Conservation (phyloP, 495 filamentous ascomycete species). For the Wilcoxina mikolae region DNA sequence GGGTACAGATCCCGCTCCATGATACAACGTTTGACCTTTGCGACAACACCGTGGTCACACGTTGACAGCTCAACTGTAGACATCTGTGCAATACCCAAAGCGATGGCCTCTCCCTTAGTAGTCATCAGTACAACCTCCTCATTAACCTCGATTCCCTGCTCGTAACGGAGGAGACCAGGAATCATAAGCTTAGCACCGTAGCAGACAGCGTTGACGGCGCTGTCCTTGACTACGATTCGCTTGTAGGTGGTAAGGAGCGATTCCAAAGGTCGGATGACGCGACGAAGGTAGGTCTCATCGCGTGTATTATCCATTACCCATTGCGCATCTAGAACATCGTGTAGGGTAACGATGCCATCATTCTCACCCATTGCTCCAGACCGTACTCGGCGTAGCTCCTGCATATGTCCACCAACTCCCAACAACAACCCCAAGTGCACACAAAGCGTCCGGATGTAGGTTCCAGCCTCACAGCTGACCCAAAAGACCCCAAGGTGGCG, state of each 20-base stretch:
- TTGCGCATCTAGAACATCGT: slow-evolving; percentile 91
- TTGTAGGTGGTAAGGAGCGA: slow-evolving; percentile 83
- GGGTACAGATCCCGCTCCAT: slow-evolving; percentile 98
- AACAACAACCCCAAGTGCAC: slow-evolving; percentile 86
- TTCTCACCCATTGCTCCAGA: slow-evolving; percentile 88
- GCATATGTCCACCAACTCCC: slow-evolving; percentile 95
- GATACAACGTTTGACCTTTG: slow-evolving; percentile 94
- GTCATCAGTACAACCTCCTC: slow-evolving; percentile 96
- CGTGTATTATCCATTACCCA: slow-evolving; percentile 83
- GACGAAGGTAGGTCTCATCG: slow-evolving; percentile 74
- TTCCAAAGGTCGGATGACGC: slow-evolving; percentile 80
- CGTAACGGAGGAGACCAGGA: slow-evolving; percentile 81
- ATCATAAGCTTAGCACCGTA: slow-evolving; percentile 98
- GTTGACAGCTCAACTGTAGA: slow-evolving; percentile 78
- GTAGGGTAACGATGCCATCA: slow-evolving; percentile 75
- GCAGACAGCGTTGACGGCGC: slow-evolving; percentile 86
- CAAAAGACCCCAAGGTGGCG: slow-evolving; percentile 97
- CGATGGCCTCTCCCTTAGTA: slow-evolving; percentile 96
- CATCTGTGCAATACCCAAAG: slow-evolving; percentile 90
- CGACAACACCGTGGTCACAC: slow-evolving; percentile 91
- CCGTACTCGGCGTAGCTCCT: slow-evolving; percentile 86
- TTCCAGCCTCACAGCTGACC: slow-evolving; percentile 97
- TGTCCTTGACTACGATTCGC: slow-evolving; percentile 94
- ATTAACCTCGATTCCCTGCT: slow-evolving; percentile 70
- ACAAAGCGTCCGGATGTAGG: slow-evolving; percentile 94